A percentile compares a stretch with the other conserved stretches of the same genome.
phyloP scores from a whole-genome alignment of 257 asterid species.

The Eustoma russellianum region DNA sequence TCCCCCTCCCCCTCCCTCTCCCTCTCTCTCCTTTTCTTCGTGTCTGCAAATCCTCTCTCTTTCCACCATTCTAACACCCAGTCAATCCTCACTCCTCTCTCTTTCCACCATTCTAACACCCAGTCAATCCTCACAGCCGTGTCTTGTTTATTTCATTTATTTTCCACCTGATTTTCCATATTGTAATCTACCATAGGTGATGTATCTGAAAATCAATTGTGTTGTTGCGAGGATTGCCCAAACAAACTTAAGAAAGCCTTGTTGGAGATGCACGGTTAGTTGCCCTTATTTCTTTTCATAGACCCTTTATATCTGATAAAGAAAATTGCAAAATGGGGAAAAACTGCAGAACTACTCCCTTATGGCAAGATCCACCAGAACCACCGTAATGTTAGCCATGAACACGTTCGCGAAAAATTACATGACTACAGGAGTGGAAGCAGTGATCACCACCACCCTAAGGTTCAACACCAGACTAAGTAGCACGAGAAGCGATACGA shows the following conservation, averaged over 20 bases:
- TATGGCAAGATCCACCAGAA: too few species aligned
- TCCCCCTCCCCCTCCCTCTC: too few species aligned
- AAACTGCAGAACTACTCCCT: slow-evolving; percentile 4
- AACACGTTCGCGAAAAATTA: not conserved
- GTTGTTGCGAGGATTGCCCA: slow-evolving; percentile 9
- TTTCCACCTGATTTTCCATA: too few species aligned
- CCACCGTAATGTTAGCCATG: not conserved
- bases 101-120: too few species aligned
- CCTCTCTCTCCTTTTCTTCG: too few species aligned
- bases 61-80: too few species aligned
- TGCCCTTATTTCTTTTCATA: not conserved
- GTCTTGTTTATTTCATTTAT: not conserved
- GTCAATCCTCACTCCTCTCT: too few species aligned
- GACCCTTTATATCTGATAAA: slow-evolving; percentile 7
- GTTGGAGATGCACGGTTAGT: slow-evolving; percentile 6
- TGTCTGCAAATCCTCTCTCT: too few species aligned
- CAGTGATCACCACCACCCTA: too few species aligned
- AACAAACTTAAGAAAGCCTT: slow-evolving; percentile 6
- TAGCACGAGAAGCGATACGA: too few species aligned
- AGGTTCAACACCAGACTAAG: too few species aligned
- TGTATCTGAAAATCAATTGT: slow-evolving; percentile 12
- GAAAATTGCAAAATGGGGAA: slow-evolving; percentile 8
- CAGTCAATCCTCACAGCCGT: too few species aligned
- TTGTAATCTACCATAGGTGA: not conserved
- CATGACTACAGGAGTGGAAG: not conserved